Base-by-base conservation (phyloP, 306 rosid species). In the Trifolium fragiferum region DNA sequence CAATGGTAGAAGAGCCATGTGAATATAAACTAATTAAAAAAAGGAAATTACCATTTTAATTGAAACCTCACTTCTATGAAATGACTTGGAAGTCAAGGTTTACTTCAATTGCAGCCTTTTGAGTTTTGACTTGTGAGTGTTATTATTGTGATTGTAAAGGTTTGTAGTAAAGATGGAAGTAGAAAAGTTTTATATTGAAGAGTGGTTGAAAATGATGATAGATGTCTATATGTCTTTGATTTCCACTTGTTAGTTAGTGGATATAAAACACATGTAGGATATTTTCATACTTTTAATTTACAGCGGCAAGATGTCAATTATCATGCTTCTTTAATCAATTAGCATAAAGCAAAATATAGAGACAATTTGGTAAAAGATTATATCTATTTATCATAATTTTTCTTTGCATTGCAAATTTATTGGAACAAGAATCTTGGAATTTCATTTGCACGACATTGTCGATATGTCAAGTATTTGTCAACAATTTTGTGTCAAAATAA, bases 241-340 rank as follows among this genome's bases (percentile, higher is more conserved):
- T 79, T 79, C 58, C 70, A 66, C 75, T 66, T 64, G 82, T 15
- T 71, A 54, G 74, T 78, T 71, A 55, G 74, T 79, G 78, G 78
- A 65, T 41, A 61, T 61, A 78, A 64, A 64, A 73, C 74, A 73
- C 38, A 23, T 32, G 78, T 66, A 16, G 32, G 68, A 44, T 57
- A 63, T 44, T 78, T 72, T 63, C 62, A 40, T 78, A 21, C 54
- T 21, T 68, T 61, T 49, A n/a, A 51, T 61, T 40, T 25, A 38
- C 50, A 64, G 41, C 47, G 19, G 23, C 54, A 71, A 19, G 73
- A 63, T 63, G 41, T 71, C 58, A 71, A 23, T 78, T 63, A 78
- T 78, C 71, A 71, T 25, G 19, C 30, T 27, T 59, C 54, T 69
- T 68, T 77, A 69, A 53, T 60, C 40, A 49, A 25, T 35, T 70